phyloP scores from a whole-genome alignment of 2,329 filamentous ascomycete species.

The Cytospora mali region DNA sequence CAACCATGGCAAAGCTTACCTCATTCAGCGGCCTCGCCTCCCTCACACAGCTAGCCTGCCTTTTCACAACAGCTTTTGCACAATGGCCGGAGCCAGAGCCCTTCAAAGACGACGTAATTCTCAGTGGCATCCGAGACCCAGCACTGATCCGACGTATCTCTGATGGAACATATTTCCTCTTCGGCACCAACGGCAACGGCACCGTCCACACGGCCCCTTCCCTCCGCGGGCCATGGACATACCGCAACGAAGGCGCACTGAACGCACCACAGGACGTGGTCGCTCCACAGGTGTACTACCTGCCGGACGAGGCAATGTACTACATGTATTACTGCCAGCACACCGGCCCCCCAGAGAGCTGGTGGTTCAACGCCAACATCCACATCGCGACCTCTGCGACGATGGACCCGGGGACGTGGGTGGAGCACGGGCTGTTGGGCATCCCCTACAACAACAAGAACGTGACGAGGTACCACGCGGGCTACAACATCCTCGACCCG shows the following conservation, averaged over 20 bases:
- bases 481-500: constrained; percentile 16
- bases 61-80: not conserved
- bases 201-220: constrained; percentile 8
- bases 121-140: constrained; percentile 10
- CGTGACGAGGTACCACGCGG: not conserved
- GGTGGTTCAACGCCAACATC: constrained; percentile 42
- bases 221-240: constrained; percentile 14
- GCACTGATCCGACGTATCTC: constrained; percentile 7
- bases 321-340: constrained; percentile 20
- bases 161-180: constrained; percentile 16
- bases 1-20: not conserved
- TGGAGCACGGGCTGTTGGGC: constrained; percentile 46
- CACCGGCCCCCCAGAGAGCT: not conserved
- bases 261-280: constrained; percentile 1
- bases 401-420: constrained; percentile 47
- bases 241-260: constrained; percentile 5
- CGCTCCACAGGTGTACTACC: constrained; percentile 16
- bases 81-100: constrained; percentile 9
- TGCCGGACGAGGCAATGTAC: constrained; percentile 3
- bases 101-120: not conserved
- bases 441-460: constrained; percentile 13
- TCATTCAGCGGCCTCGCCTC: not conserved
- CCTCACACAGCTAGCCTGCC: not conserved
- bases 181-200: constrained; percentile 20
- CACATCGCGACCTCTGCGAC: constrained; percentile 48